Percentiles rank a stretch among this genome's conserved stretches.
phyloP scores from a whole-genome alignment of 208 protist genomes.

The Trichomonas gallinae region DNA sequence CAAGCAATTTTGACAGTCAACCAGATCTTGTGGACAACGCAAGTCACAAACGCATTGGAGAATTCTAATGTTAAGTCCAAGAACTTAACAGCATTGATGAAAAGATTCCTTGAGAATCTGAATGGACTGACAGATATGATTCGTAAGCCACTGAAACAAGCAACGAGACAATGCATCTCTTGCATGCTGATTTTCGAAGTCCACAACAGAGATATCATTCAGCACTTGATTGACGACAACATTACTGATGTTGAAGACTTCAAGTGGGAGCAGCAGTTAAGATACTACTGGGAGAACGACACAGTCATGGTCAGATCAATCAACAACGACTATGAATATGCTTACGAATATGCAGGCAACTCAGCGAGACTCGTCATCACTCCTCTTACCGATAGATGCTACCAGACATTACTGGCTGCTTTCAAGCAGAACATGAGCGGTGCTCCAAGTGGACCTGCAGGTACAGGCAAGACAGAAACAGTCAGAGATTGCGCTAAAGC shows the following conservation, averaged over 20 bases:
- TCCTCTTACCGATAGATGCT: no score
- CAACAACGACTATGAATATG: constrained; percentile 36
- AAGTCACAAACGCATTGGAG: constrained; percentile 64
- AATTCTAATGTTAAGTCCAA: not conserved
- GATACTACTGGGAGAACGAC: constrained; percentile 75
- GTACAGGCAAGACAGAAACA: no score
- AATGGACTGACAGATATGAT: not conserved
- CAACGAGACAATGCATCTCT: not conserved
- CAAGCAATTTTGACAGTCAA: constrained; percentile 71
- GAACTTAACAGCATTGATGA: not conserved
- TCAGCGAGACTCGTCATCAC: constrained; percentile 42
- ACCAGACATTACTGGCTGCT: constrained; percentile 56
- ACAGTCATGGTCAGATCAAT: constrained; percentile 38
- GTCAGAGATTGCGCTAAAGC: constrained; percentile 53
- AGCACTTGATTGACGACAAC: constrained; percentile 59
- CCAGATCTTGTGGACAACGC: constrained; percentile 72
- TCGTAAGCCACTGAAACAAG: not conserved
- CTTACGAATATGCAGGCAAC: constrained; percentile 48
- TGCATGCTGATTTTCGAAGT: constrained; percentile 58
- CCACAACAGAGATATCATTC: constrained; percentile 35
- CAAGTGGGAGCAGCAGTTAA: no score
- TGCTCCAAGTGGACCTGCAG: constrained; percentile 51
- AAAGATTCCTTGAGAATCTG: constrained; percentile 44
- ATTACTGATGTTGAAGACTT: constrained; percentile 68
- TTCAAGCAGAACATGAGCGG: constrained; percentile 51